Evolutionary conservation across 768 basidiomycete genomes (phyloP).

Genomic region (Kwoniella botswanensis): DNA sequence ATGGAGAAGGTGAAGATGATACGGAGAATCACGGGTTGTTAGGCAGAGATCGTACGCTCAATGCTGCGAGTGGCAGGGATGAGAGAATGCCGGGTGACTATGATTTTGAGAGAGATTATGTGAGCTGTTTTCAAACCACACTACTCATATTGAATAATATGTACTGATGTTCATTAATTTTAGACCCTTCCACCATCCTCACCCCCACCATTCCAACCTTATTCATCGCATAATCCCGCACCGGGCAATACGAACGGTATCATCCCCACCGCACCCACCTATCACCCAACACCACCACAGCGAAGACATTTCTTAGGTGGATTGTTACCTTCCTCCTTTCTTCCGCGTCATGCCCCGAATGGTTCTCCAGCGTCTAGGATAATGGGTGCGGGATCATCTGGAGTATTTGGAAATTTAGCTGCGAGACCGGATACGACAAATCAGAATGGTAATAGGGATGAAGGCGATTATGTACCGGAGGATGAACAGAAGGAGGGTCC

Average conservation of each 20-base stretch:
- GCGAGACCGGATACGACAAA: constrained; percentile 74
- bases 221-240: constrained; percentile 52
- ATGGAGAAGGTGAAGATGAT: constrained; percentile 64
- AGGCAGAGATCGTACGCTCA: constrained; percentile 8
- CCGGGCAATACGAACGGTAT: constrained; percentile 55
- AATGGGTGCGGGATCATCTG: constrained; percentile 70
- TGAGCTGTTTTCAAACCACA: constrained; percentile 21
- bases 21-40: constrained; percentile 36
- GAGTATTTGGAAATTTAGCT: constrained; percentile 91
- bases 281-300: constrained; percentile 64
- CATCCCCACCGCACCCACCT: constrained; percentile 52
- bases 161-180: not conserved
- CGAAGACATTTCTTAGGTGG: constrained; percentile 58
- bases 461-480: constrained; percentile 72
- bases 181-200: constrained; percentile 54
- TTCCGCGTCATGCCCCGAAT: constrained; percentile 26
- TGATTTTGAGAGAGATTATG: constrained; percentile 57
- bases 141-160: not conserved
- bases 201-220: constrained; percentile 55
- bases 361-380: constrained; percentile 28
- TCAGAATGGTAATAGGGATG: constrained; percentile 43
- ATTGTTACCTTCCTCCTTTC: constrained; percentile 44
- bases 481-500: constrained; percentile 79
- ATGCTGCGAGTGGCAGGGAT: constrained; percentile 5
- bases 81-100: constrained; percentile 53